Evolutionary conservation across 768 basidiomycete species (phyloP), one percentile per base, ranked within the genome.

Genomic region (Russula lepida): DNA sequence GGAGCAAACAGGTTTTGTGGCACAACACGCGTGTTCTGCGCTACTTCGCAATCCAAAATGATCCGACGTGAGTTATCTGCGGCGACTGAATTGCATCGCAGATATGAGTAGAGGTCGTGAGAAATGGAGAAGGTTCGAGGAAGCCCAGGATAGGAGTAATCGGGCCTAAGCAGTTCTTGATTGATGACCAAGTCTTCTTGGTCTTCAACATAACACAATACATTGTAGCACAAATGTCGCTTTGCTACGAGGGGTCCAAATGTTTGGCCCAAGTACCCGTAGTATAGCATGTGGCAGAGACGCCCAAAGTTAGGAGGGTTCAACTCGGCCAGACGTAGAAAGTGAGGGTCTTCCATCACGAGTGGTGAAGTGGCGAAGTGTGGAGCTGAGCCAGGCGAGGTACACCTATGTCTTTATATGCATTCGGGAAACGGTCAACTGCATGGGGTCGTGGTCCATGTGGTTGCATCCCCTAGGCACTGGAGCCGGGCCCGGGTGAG

Each of bases 81-180:
- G 8, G 46, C 62, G 8, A 63, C n/a, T 8, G 62, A 47, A 35
- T 63, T 63, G 46, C 56, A 58, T 9, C 37, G 62, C 6, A 63
- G 46, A 54, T 63, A 47, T 15, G 57, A 19, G 44, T 63, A 63
- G n/a, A 58, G 51, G 46, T 15, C 21, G 11, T 63, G 41, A 21
- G 56, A 17, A 15, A 63, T 50, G 19, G 62, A 58, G 27, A 58
- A 63, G 30, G 62, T 58, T 17, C 49, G 28, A 7, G 62, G 62
- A 47, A 62, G 41, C 28, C 62, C 62, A 13, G 39, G 35, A 27
- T 63, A 63, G 28, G 62, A 63, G 12, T 49, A 28, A 3, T 63
- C 56, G 3, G 62, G 62, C 9, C 57, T 46, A 15, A 63, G 52
- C 0, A 63, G 21, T 15, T 58, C 52, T 8, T 58, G 57, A 28